phyloP scores from a whole-genome alignment of 2,329 filamentous ascomycete genomes.

The Xylariaceae sp. region DNA sequence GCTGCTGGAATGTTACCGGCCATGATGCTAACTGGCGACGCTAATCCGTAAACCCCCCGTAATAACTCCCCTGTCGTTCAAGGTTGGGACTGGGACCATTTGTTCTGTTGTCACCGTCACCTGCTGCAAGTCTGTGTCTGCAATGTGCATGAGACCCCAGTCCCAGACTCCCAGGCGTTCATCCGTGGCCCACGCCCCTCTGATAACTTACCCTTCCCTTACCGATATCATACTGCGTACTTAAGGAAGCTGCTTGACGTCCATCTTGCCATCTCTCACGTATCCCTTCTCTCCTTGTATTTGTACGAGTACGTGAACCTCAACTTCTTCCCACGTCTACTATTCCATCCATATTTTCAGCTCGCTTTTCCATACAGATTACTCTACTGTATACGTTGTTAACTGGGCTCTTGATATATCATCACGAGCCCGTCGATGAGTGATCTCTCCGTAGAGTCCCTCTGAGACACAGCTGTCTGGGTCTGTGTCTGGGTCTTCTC shows the following conservation, averaged over 20 bases:
- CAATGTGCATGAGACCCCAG: neutral
- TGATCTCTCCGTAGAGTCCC: too few species aligned
- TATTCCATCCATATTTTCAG: too few species aligned
- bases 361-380: too few species aligned
- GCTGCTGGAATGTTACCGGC: neutral
- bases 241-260: constrained; percentile 12
- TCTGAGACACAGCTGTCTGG: too few species aligned
- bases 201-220: constrained; percentile 1
- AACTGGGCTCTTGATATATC: too few species aligned
- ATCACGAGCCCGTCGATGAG: too few species aligned
- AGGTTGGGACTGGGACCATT: too few species aligned
- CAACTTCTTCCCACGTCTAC: constrained; percentile 14
- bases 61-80: constrained; percentile 5
- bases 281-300: neutral
- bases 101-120: constrained; percentile 11
- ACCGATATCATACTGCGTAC: constrained; percentile 16
- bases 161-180: too few species aligned
- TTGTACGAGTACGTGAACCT: neutral
- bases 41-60: neutral
- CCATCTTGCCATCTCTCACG: constrained; percentile 1
- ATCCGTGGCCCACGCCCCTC: too few species aligned
- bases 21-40: neutral
- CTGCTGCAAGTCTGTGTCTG: constrained; percentile 12
- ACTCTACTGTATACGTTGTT: too few species aligned
- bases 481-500: too few species aligned